Evolutionary conservation across 108 stramenopile species (phyloP).

Genomic region (Conticribra guillardii): DNA sequence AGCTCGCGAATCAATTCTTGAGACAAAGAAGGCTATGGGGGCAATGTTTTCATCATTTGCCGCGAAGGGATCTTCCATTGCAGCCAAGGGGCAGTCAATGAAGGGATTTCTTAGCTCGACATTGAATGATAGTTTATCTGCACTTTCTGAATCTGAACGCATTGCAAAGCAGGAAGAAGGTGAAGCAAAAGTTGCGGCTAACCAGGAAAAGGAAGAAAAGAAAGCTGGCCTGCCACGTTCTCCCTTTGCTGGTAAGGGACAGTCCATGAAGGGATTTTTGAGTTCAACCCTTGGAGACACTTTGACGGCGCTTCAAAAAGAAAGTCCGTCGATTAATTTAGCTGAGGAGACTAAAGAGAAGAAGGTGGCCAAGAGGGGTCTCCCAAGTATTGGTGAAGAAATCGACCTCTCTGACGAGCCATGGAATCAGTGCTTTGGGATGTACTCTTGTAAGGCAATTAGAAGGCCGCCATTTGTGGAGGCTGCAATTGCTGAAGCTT

Average conservation of each 20-base stretch:
- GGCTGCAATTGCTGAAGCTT: conserved; percentile 57
- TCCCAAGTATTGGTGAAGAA: conserved; percentile 82
- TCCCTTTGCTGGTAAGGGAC: not conserved
- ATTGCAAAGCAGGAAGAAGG: conserved; percentile 9
- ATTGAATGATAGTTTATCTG: conserved; percentile 33
- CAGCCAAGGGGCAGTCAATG: conserved; percentile 35
- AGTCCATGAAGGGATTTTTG: not conserved
- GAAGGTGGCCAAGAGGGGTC: conserved; percentile 17
- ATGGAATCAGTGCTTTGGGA: conserved; percentile 82
- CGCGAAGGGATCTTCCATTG: conserved; percentile 27
- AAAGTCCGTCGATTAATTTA: not conserved
- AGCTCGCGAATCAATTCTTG: conserved; percentile 39
- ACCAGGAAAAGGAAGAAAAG: conserved; percentile 4
- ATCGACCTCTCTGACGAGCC: conserved; percentile 84
- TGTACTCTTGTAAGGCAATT: conserved; percentile 87
- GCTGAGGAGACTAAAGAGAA: conserved; percentile 29
- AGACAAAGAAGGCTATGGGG: conserved; percentile 48
- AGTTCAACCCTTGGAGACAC: not conserved
- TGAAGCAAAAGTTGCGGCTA: not conserved
- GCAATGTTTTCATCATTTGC: conserved; percentile 39
- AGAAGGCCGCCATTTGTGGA: conserved; percentile 80
- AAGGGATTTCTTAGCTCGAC: conserved; percentile 30
- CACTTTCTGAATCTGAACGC: conserved; percentile 14
- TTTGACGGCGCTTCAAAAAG: not conserved
- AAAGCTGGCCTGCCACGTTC: not conserved